phyloP scores from a whole-genome alignment of 371 early-diverging fungal genomes.

The Blakeslea trispora region DNA sequence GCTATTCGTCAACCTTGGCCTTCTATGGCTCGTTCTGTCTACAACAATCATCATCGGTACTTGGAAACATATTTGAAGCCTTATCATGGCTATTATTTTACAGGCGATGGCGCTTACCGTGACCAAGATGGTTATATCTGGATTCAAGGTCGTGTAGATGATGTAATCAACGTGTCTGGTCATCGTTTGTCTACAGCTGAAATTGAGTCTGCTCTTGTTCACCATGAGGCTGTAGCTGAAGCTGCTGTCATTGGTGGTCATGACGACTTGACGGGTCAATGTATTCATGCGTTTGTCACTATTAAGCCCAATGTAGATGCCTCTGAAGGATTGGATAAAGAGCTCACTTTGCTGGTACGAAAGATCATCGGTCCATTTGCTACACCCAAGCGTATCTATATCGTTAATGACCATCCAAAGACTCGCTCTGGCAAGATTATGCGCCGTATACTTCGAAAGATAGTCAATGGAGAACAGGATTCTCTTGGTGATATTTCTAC shows the following conservation, averaged over 20 bases:
- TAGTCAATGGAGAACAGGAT: conserved; percentile 82
- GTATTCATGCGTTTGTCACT: conserved; percentile 75
- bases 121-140: conserved; percentile 95
- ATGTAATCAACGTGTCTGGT: conserved; percentile 97
- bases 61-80: conserved; percentile 86
- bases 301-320: conserved; percentile 58
- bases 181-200: conserved; percentile 96
- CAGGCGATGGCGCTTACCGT: conserved; percentile 86
- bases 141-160: conserved; percentile 93
- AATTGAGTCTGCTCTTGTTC: conserved; percentile 87
- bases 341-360: conserved; percentile 79
- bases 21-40: conserved; percentile 91
- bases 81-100: conserved; percentile 87
- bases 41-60: conserved; percentile 88
- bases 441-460: conserved; percentile 91
- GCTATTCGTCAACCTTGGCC: conserved; percentile 91
- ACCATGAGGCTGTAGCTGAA: conserved; percentile 85
- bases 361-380: conserved; percentile 95
- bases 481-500: conserved; percentile 87
- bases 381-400: conserved; percentile 82
- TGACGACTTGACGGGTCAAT: conserved; percentile 93
- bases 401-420: conserved; percentile 92
- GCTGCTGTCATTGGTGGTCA: conserved; percentile 92
- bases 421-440: conserved; percentile 97
- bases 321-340: conserved; percentile 53